Evolutionary conservation across 2,329 filamentous ascomycete genomes (phyloP).

Genomic region (Escovopsis sp.): DNA sequence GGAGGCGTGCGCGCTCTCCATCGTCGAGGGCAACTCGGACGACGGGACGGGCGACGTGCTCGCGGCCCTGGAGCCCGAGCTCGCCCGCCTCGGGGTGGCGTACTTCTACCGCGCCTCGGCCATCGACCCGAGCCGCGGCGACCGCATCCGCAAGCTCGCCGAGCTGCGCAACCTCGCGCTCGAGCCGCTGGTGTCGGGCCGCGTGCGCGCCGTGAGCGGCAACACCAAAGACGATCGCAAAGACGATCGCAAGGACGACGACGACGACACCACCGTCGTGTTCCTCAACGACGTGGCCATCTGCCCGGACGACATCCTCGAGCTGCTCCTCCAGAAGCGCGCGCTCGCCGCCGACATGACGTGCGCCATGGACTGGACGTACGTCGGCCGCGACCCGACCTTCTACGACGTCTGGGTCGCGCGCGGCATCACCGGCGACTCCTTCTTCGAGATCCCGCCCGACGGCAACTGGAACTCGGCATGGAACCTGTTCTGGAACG

Average conservation of each 20-base stretch:
- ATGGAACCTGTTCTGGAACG: constrained; percentile 39
- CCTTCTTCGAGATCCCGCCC: constrained; percentile 37
- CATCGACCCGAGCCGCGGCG: constrained; percentile 26
- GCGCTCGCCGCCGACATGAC: constrained; percentile 37
- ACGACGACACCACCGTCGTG: constrained; percentile 28
- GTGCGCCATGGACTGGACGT: constrained; percentile 45
- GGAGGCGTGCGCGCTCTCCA: constrained; percentile 31
- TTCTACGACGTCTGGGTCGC: constrained; percentile 46
- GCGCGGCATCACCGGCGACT: constrained; percentile 35
- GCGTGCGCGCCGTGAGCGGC: too few relatives aligned
- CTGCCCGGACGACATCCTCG: constrained; percentile 41
- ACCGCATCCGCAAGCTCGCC: constrained; percentile 35
- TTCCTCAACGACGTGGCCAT: constrained; percentile 40
- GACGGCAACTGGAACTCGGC: constrained; percentile 34
- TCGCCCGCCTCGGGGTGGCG: constrained; percentile 22
- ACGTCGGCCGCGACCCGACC: constrained; percentile 25
- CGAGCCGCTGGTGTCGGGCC: constrained; percentile 22
- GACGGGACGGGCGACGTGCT: constrained; percentile 38
- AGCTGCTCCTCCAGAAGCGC: constrained; percentile 34
- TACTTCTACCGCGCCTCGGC: constrained; percentile 29
- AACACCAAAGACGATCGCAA: too few relatives aligned
- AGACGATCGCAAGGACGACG: constrained; percentile 5
- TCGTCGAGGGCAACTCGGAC: constrained; percentile 36
- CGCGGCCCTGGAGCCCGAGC: constrained; percentile 19
- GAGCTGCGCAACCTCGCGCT: constrained; percentile 38